Evolutionary conservation across 164 flowering plant genomes (phyloP).

Genomic region (Chloranthus sessilifolius): DNA sequence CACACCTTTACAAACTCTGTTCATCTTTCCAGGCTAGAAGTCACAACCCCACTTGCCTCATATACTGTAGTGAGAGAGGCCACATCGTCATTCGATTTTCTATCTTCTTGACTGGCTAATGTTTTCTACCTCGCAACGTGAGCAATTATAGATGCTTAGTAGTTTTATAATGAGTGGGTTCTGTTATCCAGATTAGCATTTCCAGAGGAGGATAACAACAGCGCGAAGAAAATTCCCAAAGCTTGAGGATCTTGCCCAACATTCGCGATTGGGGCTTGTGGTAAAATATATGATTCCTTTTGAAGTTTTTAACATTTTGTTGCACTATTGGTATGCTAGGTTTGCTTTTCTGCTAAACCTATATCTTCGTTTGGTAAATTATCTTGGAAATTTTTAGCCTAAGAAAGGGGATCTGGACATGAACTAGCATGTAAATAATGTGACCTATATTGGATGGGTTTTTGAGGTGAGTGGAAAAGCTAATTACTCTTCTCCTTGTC

Average conservation of each 20-base stretch:
- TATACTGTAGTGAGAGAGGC: no score
- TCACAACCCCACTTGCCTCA: no score
- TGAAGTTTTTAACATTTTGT: neutral
- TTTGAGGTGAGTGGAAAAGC: conserved; percentile 59
- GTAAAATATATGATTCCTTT: conserved; percentile 28
- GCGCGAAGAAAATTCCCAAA: conserved; percentile 65
- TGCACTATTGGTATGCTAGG: neutral
- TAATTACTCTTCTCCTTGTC: neutral
- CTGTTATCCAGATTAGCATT: conserved; percentile 48
- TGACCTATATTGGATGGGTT: conserved; percentile 95
- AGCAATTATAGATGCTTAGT: no score
- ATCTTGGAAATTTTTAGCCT: conserved; percentile 57
- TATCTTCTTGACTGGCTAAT: no score
- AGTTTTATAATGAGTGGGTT: no score
- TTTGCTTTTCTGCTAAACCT: conserved; percentile 5
- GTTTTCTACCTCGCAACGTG: no score
- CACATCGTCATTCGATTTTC: no score
- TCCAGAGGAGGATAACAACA: conserved; percentile 62
- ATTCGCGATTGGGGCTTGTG: conserved; percentile 56
- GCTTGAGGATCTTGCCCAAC: conserved; percentile 66
- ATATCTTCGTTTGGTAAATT: no score
- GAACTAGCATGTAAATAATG: conserved; percentile 97
- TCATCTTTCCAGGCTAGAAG: no score
- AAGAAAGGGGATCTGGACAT: conserved; percentile 95
- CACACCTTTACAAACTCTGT: no score